These are phyloP conservation scores for Thermothielavioides terrestris DNA, from an alignment of 495 filamentous ascomycete species.

Conservation along the genomic window DNA sequence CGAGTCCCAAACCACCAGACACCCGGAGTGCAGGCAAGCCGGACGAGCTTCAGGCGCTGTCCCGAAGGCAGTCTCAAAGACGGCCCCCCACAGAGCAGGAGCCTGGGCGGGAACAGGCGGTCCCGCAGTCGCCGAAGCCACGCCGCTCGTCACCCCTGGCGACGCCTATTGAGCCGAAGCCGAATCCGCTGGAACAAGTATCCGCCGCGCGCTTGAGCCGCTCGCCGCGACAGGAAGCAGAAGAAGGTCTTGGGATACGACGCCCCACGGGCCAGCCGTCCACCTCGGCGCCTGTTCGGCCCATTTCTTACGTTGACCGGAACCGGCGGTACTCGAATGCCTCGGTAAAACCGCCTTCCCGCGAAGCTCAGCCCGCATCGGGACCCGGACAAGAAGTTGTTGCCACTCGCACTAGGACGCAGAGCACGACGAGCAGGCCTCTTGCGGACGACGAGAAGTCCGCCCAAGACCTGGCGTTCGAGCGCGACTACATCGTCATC, in stretches of 20 bases:
- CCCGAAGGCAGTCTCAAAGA: constrained; percentile 16
- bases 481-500: constrained; percentile 89
- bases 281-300: constrained; percentile 32
- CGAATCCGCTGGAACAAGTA: constrained; percentile 21
- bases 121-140: constrained; percentile 29
- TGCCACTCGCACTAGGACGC: constrained; percentile 5
- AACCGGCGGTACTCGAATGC: constrained; percentile 31
- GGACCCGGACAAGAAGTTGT: constrained; percentile 10
- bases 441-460: constrained; percentile 59
- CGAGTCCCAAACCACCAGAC: constrained; percentile 19
- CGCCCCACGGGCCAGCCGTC: constrained; percentile 30
- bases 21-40: constrained; percentile 17
- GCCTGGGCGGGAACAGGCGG: constrained; percentile 16
- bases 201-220: constrained; percentile 16
- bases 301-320: constrained; percentile 25
- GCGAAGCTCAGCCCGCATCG: constrained; percentile 13
- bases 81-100: constrained; percentile 25
- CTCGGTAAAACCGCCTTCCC: constrained; percentile 18
- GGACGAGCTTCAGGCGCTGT: constrained; percentile 19
- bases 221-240: constrained; percentile 31
- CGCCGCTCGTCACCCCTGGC: constrained; percentile 31
- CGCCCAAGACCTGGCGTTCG: constrained; percentile 80
- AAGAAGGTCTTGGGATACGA: constrained; percentile 39
- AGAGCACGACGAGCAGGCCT: constrained; percentile 26
- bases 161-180: constrained; percentile 30